These are phyloP conservation scores for Microdochium bolleyi DNA, from an alignment of 2,329 filamentous ascomycete genomes.

Conservation along the genomic window DNA sequence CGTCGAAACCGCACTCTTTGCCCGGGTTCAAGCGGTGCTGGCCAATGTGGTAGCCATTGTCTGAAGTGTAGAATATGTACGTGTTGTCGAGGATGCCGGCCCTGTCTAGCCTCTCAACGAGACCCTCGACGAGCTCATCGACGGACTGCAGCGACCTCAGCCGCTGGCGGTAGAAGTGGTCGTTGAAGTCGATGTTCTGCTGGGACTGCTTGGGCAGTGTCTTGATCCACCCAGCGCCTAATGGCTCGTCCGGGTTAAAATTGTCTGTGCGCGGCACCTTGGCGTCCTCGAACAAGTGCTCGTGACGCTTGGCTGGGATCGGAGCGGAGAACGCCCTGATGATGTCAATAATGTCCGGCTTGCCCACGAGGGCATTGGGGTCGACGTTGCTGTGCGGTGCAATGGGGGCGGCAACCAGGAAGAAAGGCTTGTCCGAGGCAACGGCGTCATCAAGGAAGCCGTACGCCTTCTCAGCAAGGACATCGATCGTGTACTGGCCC, in stretches of 20 bases:
- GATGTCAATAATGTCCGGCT: background rate
- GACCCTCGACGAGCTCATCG: conserved; percentile 42
- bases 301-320: conserved; percentile 49
- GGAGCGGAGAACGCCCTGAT: conserved; percentile 30
- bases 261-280: conserved; percentile 54
- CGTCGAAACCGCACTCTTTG: conserved; percentile 50
- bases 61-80: conserved; percentile 51
- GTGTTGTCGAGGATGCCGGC: conserved; percentile 34
- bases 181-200: conserved; percentile 34
- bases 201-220: conserved; percentile 27
- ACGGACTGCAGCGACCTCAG: conserved; percentile 44
- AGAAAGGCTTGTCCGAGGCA: conserved; percentile 52
- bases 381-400: conserved; percentile 44
- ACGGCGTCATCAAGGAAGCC: conserved; percentile 53
- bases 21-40: conserved; percentile 51
- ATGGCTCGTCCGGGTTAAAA: conserved; percentile 53
- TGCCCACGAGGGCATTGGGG: background rate
- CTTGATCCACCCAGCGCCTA: conserved; percentile 36
- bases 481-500: conserved; percentile 37
- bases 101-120: conserved; percentile 33
- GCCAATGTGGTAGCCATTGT: conserved; percentile 54
- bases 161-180: conserved; percentile 42
- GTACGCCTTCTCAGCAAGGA: conserved; percentile 50
- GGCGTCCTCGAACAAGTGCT: conserved; percentile 48
- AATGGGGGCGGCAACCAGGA: conserved; percentile 57